Base-by-base conservation (phyloP, 441 rosid species). In the Mallotus repandus region DNA sequence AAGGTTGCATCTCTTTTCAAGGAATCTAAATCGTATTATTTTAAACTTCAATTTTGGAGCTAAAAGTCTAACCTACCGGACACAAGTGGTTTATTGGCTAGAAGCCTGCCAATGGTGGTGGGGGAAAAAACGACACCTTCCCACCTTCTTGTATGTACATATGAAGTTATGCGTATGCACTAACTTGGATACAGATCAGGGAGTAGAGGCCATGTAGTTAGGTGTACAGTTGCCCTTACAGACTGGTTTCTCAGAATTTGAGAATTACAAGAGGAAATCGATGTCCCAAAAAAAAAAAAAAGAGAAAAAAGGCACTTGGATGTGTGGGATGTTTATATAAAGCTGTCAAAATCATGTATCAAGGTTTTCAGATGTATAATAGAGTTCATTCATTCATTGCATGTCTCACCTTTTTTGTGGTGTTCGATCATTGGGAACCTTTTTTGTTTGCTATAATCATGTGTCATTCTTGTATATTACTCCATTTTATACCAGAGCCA, bases 121-220 rank as follows among this genome's bases (percentile, higher is more conserved):
- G 41, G 71, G 68, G 59, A 32, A 41, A 70, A 68, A 61, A 10
- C 54, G 73, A 65, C 46, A 50, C 70, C 59, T 46, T 69, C 49
- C 64, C 67, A 29, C 80, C 82, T 61, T 22, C 56, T 38, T 59
- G 63, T 75, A n/a, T 68, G 71, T 83, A 78, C 70, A 72, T 79
- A 82, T 50, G 46, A 73, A 72, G 56, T 56, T 64, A 68, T 57
- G 64, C 60, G 69, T 63, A 81, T 69, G 65, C 38, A 63, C 78
- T 73, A 74, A 76, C 78, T 74, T 32, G 53, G 64, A 78, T 57
- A 76, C 13, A 53, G 72, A 70, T 74, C 22, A 32, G 63, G 56
- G 63, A 61, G 52, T 22, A 29, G 66, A 63, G 72, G 74, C 66
- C 59, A 46, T 69, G 63, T 71, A 64, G 80, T 55, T 71, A 48